Conservation (phyloP, 768 basidiomycete species). For the Suillus subaureus region DNA sequence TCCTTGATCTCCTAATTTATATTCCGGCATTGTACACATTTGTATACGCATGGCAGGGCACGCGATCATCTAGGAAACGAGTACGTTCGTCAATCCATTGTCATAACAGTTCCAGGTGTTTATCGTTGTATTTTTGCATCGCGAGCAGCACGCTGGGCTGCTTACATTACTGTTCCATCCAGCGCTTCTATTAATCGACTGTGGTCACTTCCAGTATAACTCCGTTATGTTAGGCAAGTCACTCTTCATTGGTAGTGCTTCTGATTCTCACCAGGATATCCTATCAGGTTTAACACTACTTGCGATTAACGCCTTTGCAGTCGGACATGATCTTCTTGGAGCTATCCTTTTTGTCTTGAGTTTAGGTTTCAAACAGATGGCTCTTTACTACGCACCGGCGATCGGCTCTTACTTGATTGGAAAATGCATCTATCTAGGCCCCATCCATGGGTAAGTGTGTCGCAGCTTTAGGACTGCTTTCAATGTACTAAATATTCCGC, state of each 20-base stretch:
- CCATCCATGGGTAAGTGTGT: constrained; percentile 59
- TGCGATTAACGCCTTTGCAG: constrained; percentile 69
- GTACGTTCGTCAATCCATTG: constrained; percentile 40
- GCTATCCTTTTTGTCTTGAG: constrained; percentile 83
- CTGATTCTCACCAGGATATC: background rate
- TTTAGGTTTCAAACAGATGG: constrained; percentile 95
- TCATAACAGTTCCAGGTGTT: background rate
- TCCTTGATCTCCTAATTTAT: constrained; percentile 71
- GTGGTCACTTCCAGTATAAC: constrained; percentile 96
- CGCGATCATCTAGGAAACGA: constrained; percentile 76
- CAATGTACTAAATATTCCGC: constrained; percentile 11
- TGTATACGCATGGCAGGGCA: constrained; percentile 62
- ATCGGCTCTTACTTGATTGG: constrained; percentile 90
- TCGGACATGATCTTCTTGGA: constrained; percentile 70
- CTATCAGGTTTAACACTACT: constrained; percentile 65
- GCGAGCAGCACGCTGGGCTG: constrained; percentile 51
- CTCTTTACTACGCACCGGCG: constrained; percentile 89
- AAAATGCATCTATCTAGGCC: constrained; percentile 86
- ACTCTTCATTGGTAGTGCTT: constrained; percentile 1
- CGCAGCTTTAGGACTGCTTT: background rate
- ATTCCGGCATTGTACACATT: constrained; percentile 74
- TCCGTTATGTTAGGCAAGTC: constrained; percentile 85
- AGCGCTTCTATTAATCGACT: constrained; percentile 81
- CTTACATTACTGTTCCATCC: constrained; percentile 81
- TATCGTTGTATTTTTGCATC: constrained; percentile 7